A percentile compares a stretch with the other conserved stretches of the same genome.
Evolutionary conservation across 768 basidiomycete genomes (phyloP).

Genomic region (Austroboletus eburneus): DNA sequence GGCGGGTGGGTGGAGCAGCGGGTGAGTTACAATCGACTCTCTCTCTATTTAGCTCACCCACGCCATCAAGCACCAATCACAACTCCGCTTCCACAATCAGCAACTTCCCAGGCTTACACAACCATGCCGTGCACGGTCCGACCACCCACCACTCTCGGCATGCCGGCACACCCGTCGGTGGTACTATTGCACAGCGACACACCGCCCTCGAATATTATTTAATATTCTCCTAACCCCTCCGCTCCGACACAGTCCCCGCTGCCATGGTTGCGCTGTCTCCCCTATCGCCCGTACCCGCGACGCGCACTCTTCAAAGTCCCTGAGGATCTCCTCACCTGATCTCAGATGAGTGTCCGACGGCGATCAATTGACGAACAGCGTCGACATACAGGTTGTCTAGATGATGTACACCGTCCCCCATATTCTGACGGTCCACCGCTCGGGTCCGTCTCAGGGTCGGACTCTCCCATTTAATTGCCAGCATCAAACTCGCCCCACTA

Average conservation of each 20-base stretch:
- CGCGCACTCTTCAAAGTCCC: not conserved
- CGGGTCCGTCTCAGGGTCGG: not conserved
- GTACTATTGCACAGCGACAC: not conserved
- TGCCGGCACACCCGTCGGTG: constrained; percentile 15
- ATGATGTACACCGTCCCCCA: not conserved
- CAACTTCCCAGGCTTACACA: constrained; percentile 25
- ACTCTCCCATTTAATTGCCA: not conserved
- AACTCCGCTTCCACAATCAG: constrained; percentile 1
- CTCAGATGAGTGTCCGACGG: not conserved
- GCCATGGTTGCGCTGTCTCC: not conserved
- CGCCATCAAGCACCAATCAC: constrained; percentile 10
- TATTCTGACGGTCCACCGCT: not conserved
- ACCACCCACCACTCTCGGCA: constrained; percentile 27
- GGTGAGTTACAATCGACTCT: constrained; percentile 13
- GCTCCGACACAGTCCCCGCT: not conserved
- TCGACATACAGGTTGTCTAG: no score
- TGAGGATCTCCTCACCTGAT: not conserved
- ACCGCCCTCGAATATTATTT: not conserved
- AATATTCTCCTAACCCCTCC: not conserved
- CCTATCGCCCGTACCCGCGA: not conserved
- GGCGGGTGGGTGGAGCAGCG: not conserved
- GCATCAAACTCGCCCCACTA: no score
- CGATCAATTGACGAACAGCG: not conserved
- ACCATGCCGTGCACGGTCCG: constrained; percentile 24
- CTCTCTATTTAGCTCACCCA: constrained; percentile 29